Evolutionary conservation across 2,329 filamentous ascomycete genomes (phyloP).

Genomic region (Epichloe uncinata): DNA sequence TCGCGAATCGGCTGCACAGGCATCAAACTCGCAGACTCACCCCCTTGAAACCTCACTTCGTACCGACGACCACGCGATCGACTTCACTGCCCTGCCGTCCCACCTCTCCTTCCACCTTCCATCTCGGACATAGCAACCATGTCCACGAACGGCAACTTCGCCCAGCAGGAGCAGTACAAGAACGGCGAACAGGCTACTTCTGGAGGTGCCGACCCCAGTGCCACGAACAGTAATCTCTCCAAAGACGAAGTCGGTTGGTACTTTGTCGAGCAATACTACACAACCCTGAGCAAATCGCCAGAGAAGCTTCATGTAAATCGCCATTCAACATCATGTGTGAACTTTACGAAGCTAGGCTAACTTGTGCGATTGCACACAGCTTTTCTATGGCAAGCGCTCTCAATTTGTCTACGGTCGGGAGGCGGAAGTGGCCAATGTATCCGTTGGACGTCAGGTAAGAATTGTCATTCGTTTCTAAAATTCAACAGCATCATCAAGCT

Average conservation of each 20-base stretch:
- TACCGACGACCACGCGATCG: not conserved
- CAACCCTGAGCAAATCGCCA: constrained; percentile 83
- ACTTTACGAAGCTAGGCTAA: not conserved
- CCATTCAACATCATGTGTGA: not conserved
- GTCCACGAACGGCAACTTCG: constrained; percentile 44
- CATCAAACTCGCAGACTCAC: not conserved
- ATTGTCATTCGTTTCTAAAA: not conserved
- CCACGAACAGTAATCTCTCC: constrained; percentile 35
- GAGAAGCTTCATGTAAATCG: constrained; percentile 71
- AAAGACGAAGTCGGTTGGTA: constrained; percentile 99
- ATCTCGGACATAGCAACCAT: constrained; percentile 22
- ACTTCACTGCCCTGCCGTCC: constrained; percentile 1
- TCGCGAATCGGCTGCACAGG: not conserved
- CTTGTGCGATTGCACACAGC: constrained; percentile 25
- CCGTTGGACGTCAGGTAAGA: constrained; percentile 68
- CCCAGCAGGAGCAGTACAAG: constrained; percentile 31
- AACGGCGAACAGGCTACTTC: constrained; percentile 25
- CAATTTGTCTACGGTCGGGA: constrained; percentile 90
- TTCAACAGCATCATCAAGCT: constrained; percentile 1
- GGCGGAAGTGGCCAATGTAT: constrained; percentile 75
- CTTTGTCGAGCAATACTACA: constrained; percentile 99
- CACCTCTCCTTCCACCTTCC: constrained; percentile 3
- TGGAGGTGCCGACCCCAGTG: constrained; percentile 20
- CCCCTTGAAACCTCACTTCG: not conserved
- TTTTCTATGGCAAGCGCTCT: constrained; percentile 94